Base-by-base conservation (phyloP, 345 rosid genomes). In the Hibiscus trionum region DNA sequence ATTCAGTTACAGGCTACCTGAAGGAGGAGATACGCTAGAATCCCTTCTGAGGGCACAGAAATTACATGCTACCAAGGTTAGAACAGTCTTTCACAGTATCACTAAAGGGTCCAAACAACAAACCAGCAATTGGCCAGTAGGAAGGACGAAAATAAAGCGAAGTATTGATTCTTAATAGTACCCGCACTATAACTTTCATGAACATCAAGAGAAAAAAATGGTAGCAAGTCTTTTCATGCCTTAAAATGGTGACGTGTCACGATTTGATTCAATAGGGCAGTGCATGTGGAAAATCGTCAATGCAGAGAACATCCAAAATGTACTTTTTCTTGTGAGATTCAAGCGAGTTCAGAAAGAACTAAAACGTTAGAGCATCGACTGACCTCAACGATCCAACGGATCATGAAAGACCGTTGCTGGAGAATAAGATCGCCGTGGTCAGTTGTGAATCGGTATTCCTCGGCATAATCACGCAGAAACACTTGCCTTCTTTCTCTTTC, bases 311-410 rank as follows among this genome's bases (percentile, higher is more conserved):
- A 50, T 50, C 7, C 7, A 1, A 50, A 50, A 50, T 50, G 17
- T n/a, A 15, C 19, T 50, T 50, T 49, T 49, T 50, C 8, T n/a
- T 15, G 19, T 50, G 1, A 50, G n/a, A 15, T 16, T 50, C 6
- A 50, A 15, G 7, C 17, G 55, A 3, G 55, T 50, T 50, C 56
- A 14, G 7, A 50, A 50, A 50, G 7, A 50, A 15, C 56, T 5
- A 50, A 50, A 50, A 16, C 4, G 17, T 44, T 11, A 39, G 44
- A 7, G 44, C 44, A 39, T 7, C 11, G 10, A 50, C 82, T 79
- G 61, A 93, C 98, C 96, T 93, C 88, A 74, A 88, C 82, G 56
- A 93, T 91, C 98, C 98, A 93, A 70, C 85, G 87, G 70, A 93
- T 82, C 89, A 93, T 88, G 70, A 50, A 78, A 11, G 77, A 81